A percentile compares a stretch with the other conserved stretches of the same genome.
These are phyloP conservation scores for Trichothecium sympodiale DNA, from an alignment of 2,329 filamentous ascomycete genomes.

Conservation along the genomic window DNA sequence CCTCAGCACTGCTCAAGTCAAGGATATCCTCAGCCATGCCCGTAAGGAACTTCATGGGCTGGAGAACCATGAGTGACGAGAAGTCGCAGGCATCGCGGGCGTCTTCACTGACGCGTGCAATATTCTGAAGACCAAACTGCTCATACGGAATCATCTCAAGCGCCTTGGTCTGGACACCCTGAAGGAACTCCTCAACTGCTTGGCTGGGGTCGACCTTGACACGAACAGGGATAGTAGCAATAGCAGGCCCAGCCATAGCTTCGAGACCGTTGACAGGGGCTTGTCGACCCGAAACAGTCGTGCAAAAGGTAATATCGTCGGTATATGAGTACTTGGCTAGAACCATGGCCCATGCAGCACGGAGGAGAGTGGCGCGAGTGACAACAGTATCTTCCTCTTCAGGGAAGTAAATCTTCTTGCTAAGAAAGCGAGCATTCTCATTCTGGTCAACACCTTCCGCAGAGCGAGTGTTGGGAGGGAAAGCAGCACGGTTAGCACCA, in stretches of 20 bases:
- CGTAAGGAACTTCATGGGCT: not conserved
- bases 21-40: not conserved
- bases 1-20: not conserved
- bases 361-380: conserved; percentile 9
- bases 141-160: conserved; percentile 12
- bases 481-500: conserved; percentile 1
- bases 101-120: conserved; percentile 6
- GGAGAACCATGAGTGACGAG: not conserved
- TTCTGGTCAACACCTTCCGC: no score
- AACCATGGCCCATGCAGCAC: not conserved
- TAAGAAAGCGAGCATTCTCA: not conserved
- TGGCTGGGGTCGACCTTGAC: conserved; percentile 3
- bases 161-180: conserved; percentile 7
- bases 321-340: not conserved
- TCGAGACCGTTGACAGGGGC: conserved; percentile 1
- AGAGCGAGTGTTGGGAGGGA: not conserved
- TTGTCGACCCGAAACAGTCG: no score
- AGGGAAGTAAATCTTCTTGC: conserved; percentile 1
- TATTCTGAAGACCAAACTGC: conserved; percentile 10
- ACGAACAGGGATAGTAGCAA: conserved; percentile 7
- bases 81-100: conserved; percentile 2
- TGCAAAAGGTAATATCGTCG: no score
- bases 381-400: conserved; percentile 1
- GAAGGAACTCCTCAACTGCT: conserved; percentile 6
- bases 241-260: conserved; percentile 7